Evolutionary conservation across 106 monocot genomes (phyloP), one percentile per base, ranked within the genome.

Genomic region (Acorus calamus): DNA sequence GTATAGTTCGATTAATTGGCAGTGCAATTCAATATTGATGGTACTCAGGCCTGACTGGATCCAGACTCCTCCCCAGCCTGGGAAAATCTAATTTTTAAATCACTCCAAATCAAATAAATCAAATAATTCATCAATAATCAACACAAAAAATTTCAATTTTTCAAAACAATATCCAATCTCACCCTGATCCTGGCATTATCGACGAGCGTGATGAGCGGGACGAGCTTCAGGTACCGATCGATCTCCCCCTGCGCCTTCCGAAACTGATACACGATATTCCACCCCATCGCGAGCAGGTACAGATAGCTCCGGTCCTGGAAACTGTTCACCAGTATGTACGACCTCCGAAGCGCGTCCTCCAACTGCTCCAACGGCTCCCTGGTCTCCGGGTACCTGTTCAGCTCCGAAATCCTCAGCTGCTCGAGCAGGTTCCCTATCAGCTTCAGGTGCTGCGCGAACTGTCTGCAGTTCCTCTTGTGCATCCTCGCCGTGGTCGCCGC

Each of bases 241-340:
- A 87, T 80, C 79, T 87, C 86, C n/a, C 42, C 74, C 74, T 87
- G 86, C 6, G 86, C 86, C 67, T 71, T 80, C 45, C 69, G 49
- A 67, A 87, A 87, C 69, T 87, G 86, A 69, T 87, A 83, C 46
- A 87, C 86, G 28, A 87, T 80, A 65, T 79, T 89, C 88, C 84
- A 81, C 0, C 84, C 88, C 84, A 81, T 84, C 3, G 81, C 84
- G 3, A 81, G 60, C 7, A 81, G 78, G 55, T 84, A 84, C 4
- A 89, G 48, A 52, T 78, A 84, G 67, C 84, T 84, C 48, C 84
- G 66, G 9, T 73, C 76, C 61, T 82, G 81, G 55, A 81, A 86
- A 71, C 86, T 86, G 55, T 74, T 76, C 2, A 86, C 82, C 43
- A 81, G 76, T 6, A 89, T 49, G 14, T 84, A 84, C 1, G 88